Evolutionary conservation across 331 rosid genomes (phyloP), one percentile per base, ranked within the genome.

Genomic region (Pyrus hybrid): DNA sequence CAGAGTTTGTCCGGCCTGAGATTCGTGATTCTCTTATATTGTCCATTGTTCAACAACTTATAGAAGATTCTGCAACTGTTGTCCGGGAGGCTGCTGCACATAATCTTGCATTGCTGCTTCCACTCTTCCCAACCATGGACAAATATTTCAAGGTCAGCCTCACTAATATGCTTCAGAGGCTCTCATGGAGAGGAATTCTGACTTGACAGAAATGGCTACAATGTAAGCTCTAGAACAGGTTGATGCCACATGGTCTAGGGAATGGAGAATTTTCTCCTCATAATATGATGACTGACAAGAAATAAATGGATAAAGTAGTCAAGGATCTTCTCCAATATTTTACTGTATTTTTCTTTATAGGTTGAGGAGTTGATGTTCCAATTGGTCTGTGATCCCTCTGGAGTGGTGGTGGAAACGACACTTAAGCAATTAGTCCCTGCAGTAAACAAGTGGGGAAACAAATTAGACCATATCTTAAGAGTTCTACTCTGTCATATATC

Each of bases 71-170:
- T 79, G 97, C 97, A 76, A 89, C 83, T 83, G 89, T 94, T 84
- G 97, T 94, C 72, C 97, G 99, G 64, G 99, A 94, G 86, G 97
- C 97, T 76, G 97, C 99, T 68, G 92, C 91, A 73, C 90, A 71
- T 76, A 94, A 94, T 92, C 96, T 94, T 82, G 96, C 99, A 53
- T 65, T 92, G 93, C 90, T 94, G 88, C 97, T 94, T 70, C 97
- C 97, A 23, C 93, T 86, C 82, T 94, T 92, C 74, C 99, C 99
- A 8, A 88, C 86, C 88, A 80, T 71, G 83, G 99, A 92, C 80
- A 94, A 94, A 89, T 94, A 92, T 94, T 92, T 92, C 99, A 94
- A 94, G 99, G 99, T 94, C 97, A 92, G 99, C 99, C 90, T 90
- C 97, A 94, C 97, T 94, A 92, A 91, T 87, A 87, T 90, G 99